Base-by-base conservation (phyloP, 257 asterid species). In the Penstemon davidsonii region DNA sequence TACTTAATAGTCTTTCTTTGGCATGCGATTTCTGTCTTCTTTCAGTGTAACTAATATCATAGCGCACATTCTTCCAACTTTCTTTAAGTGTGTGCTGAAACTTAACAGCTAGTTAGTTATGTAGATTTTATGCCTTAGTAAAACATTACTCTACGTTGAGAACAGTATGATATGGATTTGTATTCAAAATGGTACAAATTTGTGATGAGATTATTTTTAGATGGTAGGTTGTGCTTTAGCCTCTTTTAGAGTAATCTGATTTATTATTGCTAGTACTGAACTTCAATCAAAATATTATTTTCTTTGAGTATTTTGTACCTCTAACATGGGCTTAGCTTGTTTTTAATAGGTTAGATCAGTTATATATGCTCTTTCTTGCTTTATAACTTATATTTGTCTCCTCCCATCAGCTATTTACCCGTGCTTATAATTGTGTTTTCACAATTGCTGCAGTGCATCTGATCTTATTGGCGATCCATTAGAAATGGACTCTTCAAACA, bases 401-500 rank as follows among this genome's bases (percentile, higher is more conserved):
- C 11, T 55, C 62, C 10, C 2, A 25, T 25, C 33, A 25, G 33
- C 33, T 25, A 25, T 25, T 25, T 25, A 25, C 33, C 33, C 33
- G 33, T 25, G 33, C 33, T 25, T 61, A 61, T 38, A 15, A 62
- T 76, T 71, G 61, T 25, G 69, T 73, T 60, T 71, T 80, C 66
- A 67, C 59, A 69, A 73, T 75, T 83, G 77, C 67, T 77, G 67
- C 85, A 86, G 96, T 76, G 85, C 76, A 66, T 66, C 52, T 55
- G 79, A 77, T 81, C 78, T 79, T 54, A 25, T 18, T 52, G 84
- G 80, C 55, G 89, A 85, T 62, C 88, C 84, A n/a, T 53, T 82
- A 66, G 90, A 85, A 75, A 59, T 68, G 45, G 69, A 57, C 66
- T 67, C 60, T 51, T 71, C 72, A 37, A 75, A 68, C 63, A 13